phyloP scores from a whole-genome alignment of 2,329 filamentous ascomycete genomes.

The Claviceps maximensis region DNA sequence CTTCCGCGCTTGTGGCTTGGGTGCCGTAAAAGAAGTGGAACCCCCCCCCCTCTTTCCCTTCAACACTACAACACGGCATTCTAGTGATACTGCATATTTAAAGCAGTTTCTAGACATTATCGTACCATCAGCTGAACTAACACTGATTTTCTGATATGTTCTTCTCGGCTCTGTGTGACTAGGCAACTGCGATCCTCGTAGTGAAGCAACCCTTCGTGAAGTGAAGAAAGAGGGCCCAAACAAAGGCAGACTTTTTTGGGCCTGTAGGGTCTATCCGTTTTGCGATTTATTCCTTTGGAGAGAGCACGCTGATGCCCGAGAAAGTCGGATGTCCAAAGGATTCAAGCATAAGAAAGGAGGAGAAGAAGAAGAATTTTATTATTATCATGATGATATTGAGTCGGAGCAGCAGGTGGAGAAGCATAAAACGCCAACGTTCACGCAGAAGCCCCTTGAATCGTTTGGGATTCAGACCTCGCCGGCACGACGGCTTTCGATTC shows the following conservation, averaged over 20 bases:
- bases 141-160: not conserved
- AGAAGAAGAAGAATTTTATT: not conserved
- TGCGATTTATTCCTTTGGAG: constrained; percentile 34
- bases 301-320: constrained; percentile 22
- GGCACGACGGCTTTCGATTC: constrained; percentile 4
- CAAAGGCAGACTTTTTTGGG: constrained; percentile 29
- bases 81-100: not conserved
- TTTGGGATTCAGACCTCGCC: constrained; percentile 18
- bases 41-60: not conserved
- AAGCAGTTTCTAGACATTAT: not conserved
- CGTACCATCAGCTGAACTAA: not conserved
- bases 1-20: not conserved
- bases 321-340: constrained; percentile 12
- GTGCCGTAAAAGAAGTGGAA: not conserved
- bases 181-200: constrained; percentile 32
- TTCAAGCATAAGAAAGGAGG: not conserved
- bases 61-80: not conserved
- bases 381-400: not conserved
- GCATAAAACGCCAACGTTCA: constrained; percentile 16
- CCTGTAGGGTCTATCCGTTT: constrained; percentile 21
- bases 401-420: constrained; percentile 5
- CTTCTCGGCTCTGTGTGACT: not conserved
- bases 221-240: constrained; percentile 26
- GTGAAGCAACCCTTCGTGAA: constrained; percentile 20
- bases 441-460: constrained; percentile 16